Evolutionary conservation across 805 yeast genomes (phyloP), one percentile per base, ranked within the genome.

Genomic region (Komagataella pseudopastoris): DNA sequence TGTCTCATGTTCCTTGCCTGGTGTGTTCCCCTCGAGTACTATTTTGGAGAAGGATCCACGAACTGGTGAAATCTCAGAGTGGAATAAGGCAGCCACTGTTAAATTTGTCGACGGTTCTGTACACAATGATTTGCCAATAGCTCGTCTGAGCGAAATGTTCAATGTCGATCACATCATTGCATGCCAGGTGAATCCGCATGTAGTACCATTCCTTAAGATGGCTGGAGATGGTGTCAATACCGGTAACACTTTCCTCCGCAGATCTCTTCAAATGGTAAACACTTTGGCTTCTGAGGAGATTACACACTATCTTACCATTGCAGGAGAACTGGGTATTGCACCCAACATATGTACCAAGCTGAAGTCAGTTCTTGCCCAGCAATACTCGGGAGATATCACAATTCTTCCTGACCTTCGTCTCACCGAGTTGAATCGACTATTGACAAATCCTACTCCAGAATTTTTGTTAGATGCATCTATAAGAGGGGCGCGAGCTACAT

Each of bases 151-250:
- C 18, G 99, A 93, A 63, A 89, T 93, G 96, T 93, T 93, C 65
- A 91, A 93, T 61, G 96, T 93, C 30, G 96, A 93, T 63, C 96
- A 93, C 64, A 90, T 93, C 55, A 89, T 93, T 58, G 99, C 97
- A 0, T 91, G 96, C 48, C 99, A 93, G 64, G 99, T 93, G 1
- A 93, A 93, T 61, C 95, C 97, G 0, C 99, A 93, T 63, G 95
- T 93, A 14, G 87, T 86, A 2, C 99, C 99, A 0, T 76, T 91
- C 50, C 71, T 93, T 58, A 81, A 81, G 56, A 68, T 81, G 51
- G 80, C 89, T 0, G 89, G 88, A 10, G 87, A 87, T 6, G 83
- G 77, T 55, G 67, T 80, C 46, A 87, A 83, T 58, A 76, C 77
- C 54, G 84, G 79, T 54, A 67, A 76, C 45, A 76, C 78, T 53